phyloP scores from a whole-genome alignment of 2,329 filamentous ascomycete genomes.

The Trichoderma sp. region DNA sequence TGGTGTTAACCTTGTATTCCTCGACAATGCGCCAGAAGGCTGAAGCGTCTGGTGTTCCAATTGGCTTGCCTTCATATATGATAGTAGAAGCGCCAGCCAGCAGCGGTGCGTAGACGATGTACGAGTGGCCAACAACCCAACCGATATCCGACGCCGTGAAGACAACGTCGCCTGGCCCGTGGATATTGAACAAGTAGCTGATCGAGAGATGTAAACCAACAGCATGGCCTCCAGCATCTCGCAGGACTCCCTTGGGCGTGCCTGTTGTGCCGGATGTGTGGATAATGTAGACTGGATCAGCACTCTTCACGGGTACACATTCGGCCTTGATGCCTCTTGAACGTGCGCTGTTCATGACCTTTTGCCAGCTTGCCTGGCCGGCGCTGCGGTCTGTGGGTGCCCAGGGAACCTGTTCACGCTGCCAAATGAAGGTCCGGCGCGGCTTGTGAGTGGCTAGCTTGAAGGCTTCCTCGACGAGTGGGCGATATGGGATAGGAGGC shows the following conservation, averaged over 20 bases:
- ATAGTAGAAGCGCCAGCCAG: conserved; percentile 82
- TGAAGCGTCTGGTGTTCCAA: conserved; percentile 83
- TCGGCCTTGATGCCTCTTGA: conserved; percentile 65
- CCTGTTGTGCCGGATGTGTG: conserved; percentile 86
- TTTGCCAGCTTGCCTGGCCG: conserved; percentile 77
- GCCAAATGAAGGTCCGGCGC: conserved; percentile 73
- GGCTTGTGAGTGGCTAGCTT: conserved; percentile 68
- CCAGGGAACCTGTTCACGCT: conserved; percentile 75
- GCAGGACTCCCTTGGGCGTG: conserved; percentile 75
- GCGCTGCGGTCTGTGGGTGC: conserved; percentile 61
- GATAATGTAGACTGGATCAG: conserved; percentile 83
- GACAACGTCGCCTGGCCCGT: conserved; percentile 74
- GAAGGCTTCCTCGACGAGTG: conserved; percentile 73
- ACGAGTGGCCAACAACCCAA: conserved; percentile 70
- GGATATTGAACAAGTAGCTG: conserved; percentile 76
- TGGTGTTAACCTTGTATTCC: conserved; percentile 77
- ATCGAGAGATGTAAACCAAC: conserved; percentile 82
- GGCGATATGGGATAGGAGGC: conserved; percentile 72
- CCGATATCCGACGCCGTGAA: conserved; percentile 82
- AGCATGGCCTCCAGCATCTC: conserved; percentile 81
- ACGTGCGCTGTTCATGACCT: conserved; percentile 67
- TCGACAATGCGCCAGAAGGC: conserved; percentile 86
- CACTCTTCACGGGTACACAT: conserved; percentile 74
- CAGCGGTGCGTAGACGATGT: conserved; percentile 86
- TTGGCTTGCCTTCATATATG: conserved; percentile 89